Base-by-base conservation (phyloP, 148 eudicot species). In the Chenopodium quinoa region DNA sequence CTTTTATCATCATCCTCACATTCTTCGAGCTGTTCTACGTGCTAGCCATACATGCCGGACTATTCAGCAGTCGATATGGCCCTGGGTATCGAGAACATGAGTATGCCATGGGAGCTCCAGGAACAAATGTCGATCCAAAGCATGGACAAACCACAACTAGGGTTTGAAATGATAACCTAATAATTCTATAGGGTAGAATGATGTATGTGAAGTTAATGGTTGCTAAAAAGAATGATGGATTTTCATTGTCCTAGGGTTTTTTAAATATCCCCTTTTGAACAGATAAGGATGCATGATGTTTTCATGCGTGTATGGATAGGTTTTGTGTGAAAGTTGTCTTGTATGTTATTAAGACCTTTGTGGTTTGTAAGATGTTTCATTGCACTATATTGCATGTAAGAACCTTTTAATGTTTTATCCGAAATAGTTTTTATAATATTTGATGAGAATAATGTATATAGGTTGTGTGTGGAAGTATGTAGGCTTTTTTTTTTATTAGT, bases 41-140 rank as follows among this genome's bases (percentile, higher is more conserved):
- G 0, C 5, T 89, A 34, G 2, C 86, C n/a, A 77, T 93, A 19
- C 95, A 93, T n/a, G 95, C 97, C 1, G 97, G 92, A 0, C 31
- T 89, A 0, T 82, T 81, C 47, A 79, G 87, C 25, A 82, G 84
- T 75, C 69, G 84, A 23, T 75, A 85, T 34, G 90, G 89, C 8
- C 89, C 89, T 0, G 88, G 86, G 0, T 88, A 88, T 71, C 71
- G 89, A 25, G 89, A 88, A 71, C 81, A 78, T 9, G 87, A 87
- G 19, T 89, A 88, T 22, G 90, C 86, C 4, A 68, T 73, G 0
- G 80, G 63, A 11, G 77, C 37, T 20, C 69, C 50, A 0, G 71
- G 80, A 2, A 20, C 75, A 0, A 16, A 77, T 4, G 64, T 44
- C 2, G 86, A 80, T 48, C 83, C 77, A 20, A 84, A 81, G 75